These are phyloP conservation scores for Colletotrichum tofieldiae DNA, from an alignment of 2,329 filamentous ascomycete species.

Conservation along the genomic window DNA sequence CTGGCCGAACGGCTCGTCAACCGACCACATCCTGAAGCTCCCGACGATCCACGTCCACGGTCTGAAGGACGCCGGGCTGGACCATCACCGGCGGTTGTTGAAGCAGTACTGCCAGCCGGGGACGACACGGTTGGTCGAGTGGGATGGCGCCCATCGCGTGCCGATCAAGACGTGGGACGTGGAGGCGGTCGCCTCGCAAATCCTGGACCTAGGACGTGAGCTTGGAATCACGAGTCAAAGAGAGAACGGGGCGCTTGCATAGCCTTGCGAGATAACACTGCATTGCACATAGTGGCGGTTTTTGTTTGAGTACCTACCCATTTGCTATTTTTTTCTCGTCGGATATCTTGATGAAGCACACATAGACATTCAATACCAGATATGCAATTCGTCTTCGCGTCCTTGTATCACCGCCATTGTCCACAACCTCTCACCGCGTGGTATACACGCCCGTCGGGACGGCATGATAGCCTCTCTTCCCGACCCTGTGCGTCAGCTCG, in stretches of 20 bases:
- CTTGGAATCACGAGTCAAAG: conserved; percentile 20
- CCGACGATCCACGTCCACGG: conserved; percentile 81
- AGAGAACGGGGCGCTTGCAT: conserved; percentile 11
- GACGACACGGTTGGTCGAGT: conserved; percentile 74
- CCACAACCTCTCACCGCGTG: conserved; percentile 45
- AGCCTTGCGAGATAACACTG: conserved; percentile 5
- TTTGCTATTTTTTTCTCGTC: not conserved
- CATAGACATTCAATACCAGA: conserved; percentile 29
- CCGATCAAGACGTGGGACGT: conserved; percentile 80
- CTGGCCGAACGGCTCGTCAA: conserved; percentile 57
- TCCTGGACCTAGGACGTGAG: conserved; percentile 66
- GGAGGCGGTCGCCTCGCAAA: conserved; percentile 66
- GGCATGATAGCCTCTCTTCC: conserved; percentile 62
- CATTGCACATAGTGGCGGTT: conserved; percentile 10
- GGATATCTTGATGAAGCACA: conserved; percentile 10
- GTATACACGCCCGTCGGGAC: conserved; percentile 62
- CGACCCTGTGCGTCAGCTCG: conserved; percentile 56
- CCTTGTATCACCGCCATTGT: not conserved
- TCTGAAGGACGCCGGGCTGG: conserved; percentile 70
- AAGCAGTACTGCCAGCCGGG: conserved; percentile 72
- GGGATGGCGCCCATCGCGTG: conserved; percentile 81
- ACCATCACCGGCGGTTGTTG: conserved; percentile 70
- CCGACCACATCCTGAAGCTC: conserved; percentile 65
- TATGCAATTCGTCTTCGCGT: not conserved
- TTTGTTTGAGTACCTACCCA: conserved; percentile 19